phyloP scores from a whole-genome alignment of 768 basidiomycete genomes.

The Termitomyces sp. region DNA sequence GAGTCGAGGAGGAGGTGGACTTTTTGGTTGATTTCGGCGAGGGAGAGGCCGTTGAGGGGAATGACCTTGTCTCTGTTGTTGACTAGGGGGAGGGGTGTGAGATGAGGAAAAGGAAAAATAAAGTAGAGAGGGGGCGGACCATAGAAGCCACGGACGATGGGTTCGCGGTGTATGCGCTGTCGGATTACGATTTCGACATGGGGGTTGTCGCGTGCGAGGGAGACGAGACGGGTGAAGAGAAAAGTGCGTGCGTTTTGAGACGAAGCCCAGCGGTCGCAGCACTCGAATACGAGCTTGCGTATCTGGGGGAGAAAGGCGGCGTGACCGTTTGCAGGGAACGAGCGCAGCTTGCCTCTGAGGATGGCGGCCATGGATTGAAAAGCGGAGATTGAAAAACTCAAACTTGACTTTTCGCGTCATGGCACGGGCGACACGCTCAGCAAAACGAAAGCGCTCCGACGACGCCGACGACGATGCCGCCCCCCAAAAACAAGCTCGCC shows the following conservation, averaged over 20 bases:
- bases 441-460: slow-evolving; percentile 64
- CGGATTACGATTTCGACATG: slow-evolving; percentile 84
- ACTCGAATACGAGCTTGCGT: slow-evolving; percentile 88
- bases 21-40: slow-evolving; percentile 72
- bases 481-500: slow-evolving; percentile 48
- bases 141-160: slow-evolving; percentile 82
- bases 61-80: slow-evolving; percentile 90
- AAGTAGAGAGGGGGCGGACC: slow-evolving; percentile 33
- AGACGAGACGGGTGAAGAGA: slow-evolving; percentile 57
- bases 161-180: slow-evolving; percentile 71
- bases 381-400: slow-evolving; percentile 27
- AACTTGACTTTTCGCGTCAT: slow-evolving; percentile 30
- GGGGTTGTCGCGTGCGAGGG: slow-evolving; percentile 68
- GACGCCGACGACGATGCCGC: slow-evolving; percentile 38
- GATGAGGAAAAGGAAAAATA: slow-evolving; percentile 12
- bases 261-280: slow-evolving; percentile 78
- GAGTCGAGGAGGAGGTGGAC: slow-evolving; percentile 82
- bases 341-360: slow-evolving; percentile 44
- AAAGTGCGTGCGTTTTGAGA: slow-evolving; percentile 70
- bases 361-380: slow-evolving; percentile 22
- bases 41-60: slow-evolving; percentile 70
- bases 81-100: slow-evolving; percentile 55
- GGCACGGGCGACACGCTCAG: slow-evolving; percentile 73
- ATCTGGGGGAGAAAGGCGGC: slow-evolving; percentile 68
- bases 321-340: slow-evolving; percentile 73